Evolutionary conservation across 1,139 yeast genomes (phyloP).

Genomic region (Suhomyces taliae): DNA sequence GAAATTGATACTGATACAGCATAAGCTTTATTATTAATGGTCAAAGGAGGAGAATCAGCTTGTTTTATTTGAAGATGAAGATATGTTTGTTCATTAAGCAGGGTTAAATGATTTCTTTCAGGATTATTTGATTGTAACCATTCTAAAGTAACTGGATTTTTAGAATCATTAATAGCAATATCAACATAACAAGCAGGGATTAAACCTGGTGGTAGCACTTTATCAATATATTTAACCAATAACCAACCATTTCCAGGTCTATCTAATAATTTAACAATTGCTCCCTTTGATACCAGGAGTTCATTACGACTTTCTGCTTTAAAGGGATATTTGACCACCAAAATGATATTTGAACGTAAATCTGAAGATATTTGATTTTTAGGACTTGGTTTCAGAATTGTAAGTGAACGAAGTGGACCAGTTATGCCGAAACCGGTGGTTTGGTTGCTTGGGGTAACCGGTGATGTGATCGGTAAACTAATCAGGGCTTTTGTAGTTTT

Average conservation of each 20-base stretch:
- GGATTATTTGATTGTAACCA: slow-evolving; percentile 31
- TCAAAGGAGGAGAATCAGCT: slow-evolving; percentile 22
- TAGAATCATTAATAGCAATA: slow-evolving; percentile 43
- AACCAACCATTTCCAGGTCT: slow-evolving; percentile 46
- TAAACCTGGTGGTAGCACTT: slow-evolving; percentile 36
- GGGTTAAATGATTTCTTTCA: slow-evolving; percentile 3
- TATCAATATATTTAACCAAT: slow-evolving; percentile 43
- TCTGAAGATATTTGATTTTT: slow-evolving; percentile 13
- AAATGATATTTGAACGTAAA: slow-evolving; percentile 33
- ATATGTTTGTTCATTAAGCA: slow-evolving; percentile 18
- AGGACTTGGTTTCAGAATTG: slow-evolving; percentile 22
- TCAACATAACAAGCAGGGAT: slow-evolving; percentile 48
- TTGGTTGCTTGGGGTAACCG: slow-evolving; percentile 7
- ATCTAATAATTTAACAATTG: slow-evolving; percentile 40
- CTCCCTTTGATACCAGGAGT: slow-evolving; percentile 39
- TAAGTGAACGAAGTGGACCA: slow-evolving; percentile 16
- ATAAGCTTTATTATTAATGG: slow-evolving; percentile 33
- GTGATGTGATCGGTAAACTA: slow-evolving; percentile 9
- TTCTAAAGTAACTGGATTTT: slow-evolving; percentile 35
- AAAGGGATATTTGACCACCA: slow-evolving; percentile 40
- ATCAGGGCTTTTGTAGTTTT: slow-evolving; percentile 11
- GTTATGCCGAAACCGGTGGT: slow-evolving; percentile 6
- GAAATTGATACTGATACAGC: slow-evolving; percentile 35
- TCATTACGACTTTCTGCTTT: slow-evolving; percentile 35
- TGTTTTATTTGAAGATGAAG: slow-evolving; percentile 23